Base-by-base conservation (phyloP, 345 rosid genomes). In the Brassica rapa region DNA sequence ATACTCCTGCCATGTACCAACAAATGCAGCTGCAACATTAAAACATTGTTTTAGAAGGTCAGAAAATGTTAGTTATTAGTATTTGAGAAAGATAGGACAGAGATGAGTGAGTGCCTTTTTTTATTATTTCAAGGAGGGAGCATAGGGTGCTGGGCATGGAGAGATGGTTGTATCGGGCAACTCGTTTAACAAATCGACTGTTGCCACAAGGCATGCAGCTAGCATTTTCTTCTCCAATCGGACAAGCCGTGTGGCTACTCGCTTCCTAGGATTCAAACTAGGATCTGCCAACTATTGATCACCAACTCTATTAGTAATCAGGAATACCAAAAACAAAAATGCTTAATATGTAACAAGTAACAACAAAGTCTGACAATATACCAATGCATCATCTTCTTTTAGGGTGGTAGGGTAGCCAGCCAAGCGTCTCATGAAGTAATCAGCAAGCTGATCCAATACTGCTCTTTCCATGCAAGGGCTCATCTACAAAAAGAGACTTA, bases 391-490 rank as follows among this genome's bases (percentile, higher is more conserved):
- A 74, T 94, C 98, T 85, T 91, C 97, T 51, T 81, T 81, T 78
- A 86, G 77, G 61, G 91, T 89, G n/a, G 98, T 91, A 24, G 91
- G 93, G 78, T 94, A 94, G 77, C 92, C 87, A 82, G 91, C 81
- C 39, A 94, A 80, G 55, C 98, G 89, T 59, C 75, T 74, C 65
- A 76, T 85, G 70, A 94, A 94, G 87, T 92, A 94, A 83, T 85
- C 88, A 49, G 84, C 85, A 84, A 94, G 97, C 78, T 94, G 98
- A 71, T 89, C 93, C 63, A 94, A 79, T 60, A 89, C 97, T 51
- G 97, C 97, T 78, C 88, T 87, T 81, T 94, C 98, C 92, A 87
- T 89, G 83, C 98, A 94, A 29, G 98, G 87, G 72, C 98, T 94
- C 82, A 91, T 91, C 97, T 94, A 77, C 62, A 56, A 77, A 33